A percentile compares a stretch with the other conserved stretches of the same genome.
These are phyloP conservation scores for Aspergillus felis DNA, from an alignment of 2,329 filamentous ascomycete genomes.

Conservation along the genomic window DNA sequence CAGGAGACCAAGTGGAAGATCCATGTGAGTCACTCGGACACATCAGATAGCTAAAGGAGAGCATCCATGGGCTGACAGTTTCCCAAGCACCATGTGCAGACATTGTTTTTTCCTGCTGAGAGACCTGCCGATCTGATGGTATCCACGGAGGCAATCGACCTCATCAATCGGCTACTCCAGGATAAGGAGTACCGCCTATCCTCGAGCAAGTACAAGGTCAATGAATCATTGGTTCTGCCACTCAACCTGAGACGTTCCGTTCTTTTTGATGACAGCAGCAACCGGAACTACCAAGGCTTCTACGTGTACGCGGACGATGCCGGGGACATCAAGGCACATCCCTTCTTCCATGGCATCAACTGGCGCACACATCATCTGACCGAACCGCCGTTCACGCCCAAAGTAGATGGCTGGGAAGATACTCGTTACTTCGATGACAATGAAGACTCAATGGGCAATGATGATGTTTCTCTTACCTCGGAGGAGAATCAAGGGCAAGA, in stretches of 20 bases:
- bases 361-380: slow-evolving; percentile 73
- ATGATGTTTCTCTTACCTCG: slow-evolving; percentile 12
- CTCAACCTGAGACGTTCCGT: slow-evolving; percentile 28
- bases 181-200: slow-evolving; percentile 74
- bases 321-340: slow-evolving; percentile 82
- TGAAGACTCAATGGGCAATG: slow-evolving; percentile 49
- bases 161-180: slow-evolving; percentile 68
- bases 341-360: slow-evolving; percentile 74
- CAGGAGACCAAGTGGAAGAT: slow-evolving; percentile 85
- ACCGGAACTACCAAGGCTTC: slow-evolving; percentile 46
- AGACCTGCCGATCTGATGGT: slow-evolving; percentile 54
- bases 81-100: slow-evolving; percentile 63
- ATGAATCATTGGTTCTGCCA: slow-evolving; percentile 49
- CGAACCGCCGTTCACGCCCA: slow-evolving; percentile 74
- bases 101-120: slow-evolving; percentile 65
- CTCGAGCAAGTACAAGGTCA: slow-evolving; percentile 67
- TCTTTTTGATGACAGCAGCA: slow-evolving; percentile 27
- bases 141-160: slow-evolving; percentile 68
- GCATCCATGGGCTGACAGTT: slow-evolving; percentile 13
- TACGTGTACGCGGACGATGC: slow-evolving; percentile 82
- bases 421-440: slow-evolving; percentile 86
- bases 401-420: slow-evolving; percentile 64
- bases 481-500: slow-evolving; percentile 7
- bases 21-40: slow-evolving; percentile 50
- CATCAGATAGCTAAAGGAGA: background rate